These are phyloP conservation scores for Candolleomyces aberdarensis DNA, from an alignment of 768 basidiomycete genomes.

Conservation along the genomic window DNA sequence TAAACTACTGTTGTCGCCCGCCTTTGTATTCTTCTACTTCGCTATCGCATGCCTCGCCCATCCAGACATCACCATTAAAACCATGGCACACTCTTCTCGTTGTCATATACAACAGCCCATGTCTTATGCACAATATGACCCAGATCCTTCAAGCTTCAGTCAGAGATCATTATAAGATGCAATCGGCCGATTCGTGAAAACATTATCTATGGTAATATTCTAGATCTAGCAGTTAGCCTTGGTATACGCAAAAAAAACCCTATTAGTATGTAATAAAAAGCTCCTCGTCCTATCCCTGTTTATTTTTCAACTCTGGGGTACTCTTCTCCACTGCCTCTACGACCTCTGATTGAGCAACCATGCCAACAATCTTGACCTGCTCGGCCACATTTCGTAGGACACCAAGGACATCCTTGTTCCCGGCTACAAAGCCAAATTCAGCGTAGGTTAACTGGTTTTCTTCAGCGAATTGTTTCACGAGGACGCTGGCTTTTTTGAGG, in stretches of 20 bases:
- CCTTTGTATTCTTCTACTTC: slow-evolving; percentile 19
- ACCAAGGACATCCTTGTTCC: slow-evolving; percentile 81
- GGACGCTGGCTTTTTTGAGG: slow-evolving; percentile 71
- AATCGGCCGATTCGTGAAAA: too few species aligned
- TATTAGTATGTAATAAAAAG: too few species aligned
- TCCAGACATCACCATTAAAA: slow-evolving; percentile 35
- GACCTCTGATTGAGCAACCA: slow-evolving; percentile 77
- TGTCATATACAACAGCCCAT: slow-evolving; percentile 10
- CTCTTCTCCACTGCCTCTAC: slow-evolving; percentile 58
- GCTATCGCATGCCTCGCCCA: slow-evolving; percentile 16
- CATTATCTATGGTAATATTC: too few species aligned
- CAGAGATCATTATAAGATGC: too few species aligned
- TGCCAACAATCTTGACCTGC: slow-evolving; percentile 78
- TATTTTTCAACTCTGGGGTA: slow-evolving; percentile 18
- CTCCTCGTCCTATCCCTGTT: not conserved
- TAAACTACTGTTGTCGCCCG: slow-evolving; percentile 37
- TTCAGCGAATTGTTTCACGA: slow-evolving; percentile 86
- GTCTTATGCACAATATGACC: slow-evolving; percentile 6
- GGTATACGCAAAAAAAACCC: too few species aligned
- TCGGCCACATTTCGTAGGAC: slow-evolving; percentile 83
- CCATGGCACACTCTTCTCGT: slow-evolving; percentile 34
- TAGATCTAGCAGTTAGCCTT: too few species aligned
- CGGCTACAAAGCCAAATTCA: slow-evolving; percentile 87
- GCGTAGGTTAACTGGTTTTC: slow-evolving; percentile 85
- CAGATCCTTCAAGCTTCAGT: slow-evolving; percentile 1